Evolutionary conservation across 2,329 filamentous ascomycete genomes (phyloP).

Genomic region (Colletotrichum somersetense): DNA sequence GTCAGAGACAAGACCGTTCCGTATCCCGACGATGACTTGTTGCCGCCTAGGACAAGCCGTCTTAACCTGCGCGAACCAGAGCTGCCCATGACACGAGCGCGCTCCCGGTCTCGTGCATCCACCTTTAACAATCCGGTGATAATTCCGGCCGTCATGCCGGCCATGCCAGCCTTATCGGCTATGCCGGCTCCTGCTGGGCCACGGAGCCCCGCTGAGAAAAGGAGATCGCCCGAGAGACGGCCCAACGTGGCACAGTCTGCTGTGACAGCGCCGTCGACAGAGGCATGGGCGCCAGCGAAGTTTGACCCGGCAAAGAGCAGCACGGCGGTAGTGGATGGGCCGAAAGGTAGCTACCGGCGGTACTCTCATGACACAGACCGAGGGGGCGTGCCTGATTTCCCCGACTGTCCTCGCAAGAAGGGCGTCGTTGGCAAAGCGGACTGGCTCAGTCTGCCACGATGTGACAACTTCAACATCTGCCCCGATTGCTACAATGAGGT

Average conservation of each 20-base stretch:
- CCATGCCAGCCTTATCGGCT: conserved; percentile 43
- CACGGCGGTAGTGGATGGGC: conserved; percentile 52
- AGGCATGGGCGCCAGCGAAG: conserved; percentile 59
- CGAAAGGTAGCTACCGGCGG: conserved; percentile 62
- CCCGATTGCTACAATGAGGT: conserved; percentile 81
- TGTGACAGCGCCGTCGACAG: conserved; percentile 7
- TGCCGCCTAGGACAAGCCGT: conserved; percentile 46
- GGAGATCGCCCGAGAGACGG: conserved; percentile 43
- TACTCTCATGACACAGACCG: conserved; percentile 66
- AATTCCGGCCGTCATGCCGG: conserved; percentile 43
- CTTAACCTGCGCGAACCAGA: conserved; percentile 34
- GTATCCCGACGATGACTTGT: conserved; percentile 47
- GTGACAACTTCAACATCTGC: conserved; percentile 83
- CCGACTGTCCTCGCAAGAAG: conserved; percentile 76
- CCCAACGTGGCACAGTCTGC: conserved; percentile 15
- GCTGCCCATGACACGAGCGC: conserved; percentile 23
- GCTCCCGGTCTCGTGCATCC: conserved; percentile 46
- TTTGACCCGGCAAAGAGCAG: conserved; percentile 59
- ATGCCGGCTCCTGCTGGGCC: conserved; percentile 43
- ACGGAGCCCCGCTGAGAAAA: conserved; percentile 44
- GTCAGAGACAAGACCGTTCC: conserved; percentile 44
- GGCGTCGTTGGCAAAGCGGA: conserved; percentile 75
- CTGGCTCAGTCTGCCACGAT: conserved; percentile 83
- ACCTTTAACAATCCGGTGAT: conserved; percentile 45
- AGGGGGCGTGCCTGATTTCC: conserved; percentile 63